These are phyloP conservation scores for Luffa acutangula DNA, from an alignment of 306 rosid genomes.

Conservation along the genomic window DNA sequence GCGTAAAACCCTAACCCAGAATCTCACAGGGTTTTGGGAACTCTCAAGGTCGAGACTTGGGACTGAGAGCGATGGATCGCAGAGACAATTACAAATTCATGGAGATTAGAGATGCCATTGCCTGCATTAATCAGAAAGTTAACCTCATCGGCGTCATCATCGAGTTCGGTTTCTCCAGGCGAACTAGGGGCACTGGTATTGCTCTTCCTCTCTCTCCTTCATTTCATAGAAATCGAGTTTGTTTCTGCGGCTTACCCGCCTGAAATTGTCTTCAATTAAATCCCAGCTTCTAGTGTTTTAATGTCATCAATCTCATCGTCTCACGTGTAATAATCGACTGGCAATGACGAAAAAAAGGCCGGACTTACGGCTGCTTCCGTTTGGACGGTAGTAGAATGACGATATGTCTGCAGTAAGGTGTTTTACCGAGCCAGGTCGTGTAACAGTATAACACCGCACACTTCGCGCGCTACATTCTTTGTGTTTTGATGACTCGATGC, in stretches of 20 bases:
- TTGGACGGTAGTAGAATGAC: conserved; percentile 67
- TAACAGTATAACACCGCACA: neutral
- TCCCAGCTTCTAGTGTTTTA: neutral
- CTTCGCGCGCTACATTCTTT: neutral
- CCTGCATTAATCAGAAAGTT: conserved; percentile 26
- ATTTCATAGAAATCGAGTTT: neutral
- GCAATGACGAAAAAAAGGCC: conserved; percentile 89
- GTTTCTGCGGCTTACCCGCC: neutral
- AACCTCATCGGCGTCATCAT: conserved; percentile 31
- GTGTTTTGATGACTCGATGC: neutral
- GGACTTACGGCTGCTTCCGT: conserved; percentile 67
- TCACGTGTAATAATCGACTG: conserved; percentile 11
- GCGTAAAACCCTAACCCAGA: neutral
- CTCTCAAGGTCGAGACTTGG: neutral
- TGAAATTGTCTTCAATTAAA: neutral
- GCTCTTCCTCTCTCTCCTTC: neutral
- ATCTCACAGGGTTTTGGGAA: neutral
- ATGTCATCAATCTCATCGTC: neutral
- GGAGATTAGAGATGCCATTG: conserved; percentile 29
- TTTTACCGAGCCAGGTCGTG: conserved; percentile 44
- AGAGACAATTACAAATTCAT: conserved; percentile 26
- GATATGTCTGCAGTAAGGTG: conserved; percentile 44
- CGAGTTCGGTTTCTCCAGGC: conserved; percentile 36
- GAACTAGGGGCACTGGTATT: conserved; percentile 48
- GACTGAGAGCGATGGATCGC: conserved; percentile 8